Evolutionary conservation across 495 filamentous ascomycete species (phyloP), one percentile per base, ranked within the genome.

Genomic region (Annulohypoxylon maeteangense): DNA sequence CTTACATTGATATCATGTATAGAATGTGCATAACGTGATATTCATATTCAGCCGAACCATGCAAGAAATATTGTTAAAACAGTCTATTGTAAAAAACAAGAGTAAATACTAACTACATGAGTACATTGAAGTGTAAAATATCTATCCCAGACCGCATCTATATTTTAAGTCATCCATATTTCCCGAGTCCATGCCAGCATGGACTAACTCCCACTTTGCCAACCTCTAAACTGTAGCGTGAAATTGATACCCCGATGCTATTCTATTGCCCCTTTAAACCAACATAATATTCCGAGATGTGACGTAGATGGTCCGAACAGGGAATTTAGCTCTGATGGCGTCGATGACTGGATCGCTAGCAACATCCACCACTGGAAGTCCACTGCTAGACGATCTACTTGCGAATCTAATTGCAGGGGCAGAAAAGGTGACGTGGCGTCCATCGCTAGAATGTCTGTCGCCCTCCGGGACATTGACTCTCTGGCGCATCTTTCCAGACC

Each of bases 401-500:
- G 73, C 73, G 36, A 75, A 75, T 16, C 68, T 64, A 45, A 75
- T 75, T 23, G 69, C 65, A 0, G 73, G 70, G 4, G 73, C 55
- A 48, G 73, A 73, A 53, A 75, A 75, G 0, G 62, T 61, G 7
- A 75, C 48, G 44, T 75, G 73, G n/a, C 66, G 40, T 2, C 73
- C 73, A 44, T 72, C 70, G 34, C 62, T 62, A 10, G 62, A 64
- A 45, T 66, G 31, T 48, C 66, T 70, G 25, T 73, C 62, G 10
- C 70, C 63, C 8, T 75, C 70, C 6, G 73, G 73, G 18, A 75
- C 70, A 29, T 69, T 73, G 22, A 75, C 62, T 53, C 67, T 59
- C 27, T 72, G 73, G 12, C 65, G 66, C 65, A 75, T 73, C 54
- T 75, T 75, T 29, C 73, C 73, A 22, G 70, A 73, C 22, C 73